phyloP scores from a whole-genome alignment of 2,329 filamentous ascomycete genomes.

The Xylaria sp. region DNA sequence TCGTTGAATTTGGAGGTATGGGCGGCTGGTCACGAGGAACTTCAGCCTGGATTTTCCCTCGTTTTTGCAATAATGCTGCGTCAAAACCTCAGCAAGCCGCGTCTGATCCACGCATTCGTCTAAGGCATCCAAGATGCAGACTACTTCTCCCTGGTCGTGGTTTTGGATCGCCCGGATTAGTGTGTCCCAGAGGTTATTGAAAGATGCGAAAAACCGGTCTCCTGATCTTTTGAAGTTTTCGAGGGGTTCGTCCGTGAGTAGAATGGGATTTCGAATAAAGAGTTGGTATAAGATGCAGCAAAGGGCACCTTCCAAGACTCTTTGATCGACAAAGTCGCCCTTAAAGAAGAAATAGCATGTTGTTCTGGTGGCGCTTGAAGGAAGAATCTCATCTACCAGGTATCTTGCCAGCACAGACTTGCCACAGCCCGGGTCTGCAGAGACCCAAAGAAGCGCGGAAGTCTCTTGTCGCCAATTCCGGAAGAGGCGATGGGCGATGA shows the following conservation, averaged over 20 bases:
- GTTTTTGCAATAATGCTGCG: slow-evolving; percentile 33
- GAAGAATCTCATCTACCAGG: slow-evolving; percentile 42
- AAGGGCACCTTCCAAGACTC: neutral
- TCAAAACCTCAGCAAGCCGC: slow-evolving; percentile 37
- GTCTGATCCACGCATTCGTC: slow-evolving; percentile 15
- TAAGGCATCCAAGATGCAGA: slow-evolving; percentile 16
- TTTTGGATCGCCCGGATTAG: neutral
- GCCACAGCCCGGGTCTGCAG: slow-evolving; percentile 48
- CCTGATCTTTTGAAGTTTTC: slow-evolving; percentile 29
- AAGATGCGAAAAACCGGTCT: slow-evolving; percentile 28
- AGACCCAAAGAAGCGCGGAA: slow-evolving; percentile 28
- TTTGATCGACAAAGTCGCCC: slow-evolving; percentile 46
- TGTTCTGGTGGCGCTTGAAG: slow-evolving; percentile 16
- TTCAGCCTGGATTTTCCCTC: slow-evolving; percentile 38
- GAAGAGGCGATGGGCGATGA: neutral
- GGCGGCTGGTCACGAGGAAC: slow-evolving; percentile 48
- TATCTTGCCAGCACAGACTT: slow-evolving; percentile 50
- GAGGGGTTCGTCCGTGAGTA: slow-evolving; percentile 33
- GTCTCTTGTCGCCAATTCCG: neutral
- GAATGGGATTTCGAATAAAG: slow-evolving; percentile 34
- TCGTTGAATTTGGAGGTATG: slow-evolving; percentile 38
- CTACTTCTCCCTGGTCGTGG: slow-evolving; percentile 4
- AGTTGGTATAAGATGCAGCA: slow-evolving; percentile 44
- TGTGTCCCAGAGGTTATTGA: slow-evolving; percentile 32
- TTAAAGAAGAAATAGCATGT: slow-evolving; percentile 54